Conservation (phyloP, 2,329 filamentous ascomycete genomes). For the Aspergillus uvarum region DNA sequence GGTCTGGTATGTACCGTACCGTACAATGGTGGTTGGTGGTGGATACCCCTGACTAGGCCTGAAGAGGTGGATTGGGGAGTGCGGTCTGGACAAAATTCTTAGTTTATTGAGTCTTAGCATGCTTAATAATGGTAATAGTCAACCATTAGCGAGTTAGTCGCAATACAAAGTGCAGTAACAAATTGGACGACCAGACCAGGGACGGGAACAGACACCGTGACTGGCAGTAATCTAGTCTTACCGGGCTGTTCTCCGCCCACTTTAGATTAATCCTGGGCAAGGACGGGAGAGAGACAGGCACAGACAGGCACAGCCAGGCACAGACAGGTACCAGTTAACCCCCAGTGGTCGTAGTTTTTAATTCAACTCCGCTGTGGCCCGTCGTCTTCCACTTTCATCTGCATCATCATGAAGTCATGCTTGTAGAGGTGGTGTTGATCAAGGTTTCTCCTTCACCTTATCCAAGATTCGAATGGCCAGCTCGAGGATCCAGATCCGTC, state of each 20-base stretch:
- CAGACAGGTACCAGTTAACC: neutral
- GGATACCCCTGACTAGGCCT: conserved; percentile 20
- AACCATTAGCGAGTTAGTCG: neutral
- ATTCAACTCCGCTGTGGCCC: neutral
- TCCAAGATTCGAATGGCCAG: conserved; percentile 2
- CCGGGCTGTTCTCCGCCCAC: neutral
- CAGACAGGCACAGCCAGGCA: neutral
- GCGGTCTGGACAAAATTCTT: neutral
- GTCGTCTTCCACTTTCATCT: neutral
- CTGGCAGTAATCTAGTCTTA: neutral
- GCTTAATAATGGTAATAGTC: neutral
- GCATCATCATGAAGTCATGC: neutral
- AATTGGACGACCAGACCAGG: neutral
- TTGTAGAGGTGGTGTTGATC: neutral
- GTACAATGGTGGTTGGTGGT: neutral
- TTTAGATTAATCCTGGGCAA: neutral
- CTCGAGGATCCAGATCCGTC: conserved; percentile 8
- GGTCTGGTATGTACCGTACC: neutral
- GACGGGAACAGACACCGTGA: neutral
- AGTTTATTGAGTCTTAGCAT: neutral
- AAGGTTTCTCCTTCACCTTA: neutral
- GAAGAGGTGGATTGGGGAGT: neutral
- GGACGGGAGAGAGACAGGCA: neutral
- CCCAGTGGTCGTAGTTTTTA: neutral
- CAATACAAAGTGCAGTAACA: neutral